These are phyloP conservation scores for Taphrina wiesneri DNA, from an alignment of 1,139 yeast species.

Conservation along the genomic window DNA sequence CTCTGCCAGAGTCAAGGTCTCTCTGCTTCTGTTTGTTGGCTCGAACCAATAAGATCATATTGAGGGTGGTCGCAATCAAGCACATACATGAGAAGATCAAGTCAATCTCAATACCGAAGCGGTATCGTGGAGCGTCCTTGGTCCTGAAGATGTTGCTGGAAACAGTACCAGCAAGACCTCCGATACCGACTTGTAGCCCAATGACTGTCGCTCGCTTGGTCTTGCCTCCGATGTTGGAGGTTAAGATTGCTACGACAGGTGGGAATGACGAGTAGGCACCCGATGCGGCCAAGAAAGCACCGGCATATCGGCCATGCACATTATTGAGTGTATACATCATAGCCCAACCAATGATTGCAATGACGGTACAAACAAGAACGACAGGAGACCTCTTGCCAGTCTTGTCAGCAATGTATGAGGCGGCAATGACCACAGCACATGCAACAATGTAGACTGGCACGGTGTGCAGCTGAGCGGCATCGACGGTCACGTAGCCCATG, in stretches of 20 bases:
- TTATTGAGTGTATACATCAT: constrained; percentile 37
- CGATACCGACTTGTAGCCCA: constrained; percentile 56
- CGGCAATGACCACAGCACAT: constrained; percentile 44
- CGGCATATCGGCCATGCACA: constrained; percentile 27
- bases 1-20: constrained; percentile 19
- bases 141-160: constrained; percentile 57
- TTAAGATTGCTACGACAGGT: constrained; percentile 26
- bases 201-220: constrained; percentile 55
- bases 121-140: constrained; percentile 57
- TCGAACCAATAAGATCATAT: constrained; percentile 44
- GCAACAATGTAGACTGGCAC: constrained; percentile 49
- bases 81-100: constrained; percentile 52
- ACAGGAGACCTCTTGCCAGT: constrained; percentile 47
- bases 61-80: constrained; percentile 45
- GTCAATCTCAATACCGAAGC: constrained; percentile 54
- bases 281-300: constrained; percentile 30
- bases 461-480: constrained; percentile 43
- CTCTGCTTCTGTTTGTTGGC: constrained; percentile 45
- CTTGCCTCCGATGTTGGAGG: constrained; percentile 42
- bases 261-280: constrained; percentile 33
- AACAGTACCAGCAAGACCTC: constrained; percentile 61
- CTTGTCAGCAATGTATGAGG: constrained; percentile 46
- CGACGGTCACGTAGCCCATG: constrained; percentile 43
- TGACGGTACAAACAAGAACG: constrained; percentile 43
- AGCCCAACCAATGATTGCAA: constrained; percentile 47